Evolutionary conservation across 225 moss, liverwort and hornwort genomes (phyloP).

Genomic region (Thuidium tamariscinum): DNA sequence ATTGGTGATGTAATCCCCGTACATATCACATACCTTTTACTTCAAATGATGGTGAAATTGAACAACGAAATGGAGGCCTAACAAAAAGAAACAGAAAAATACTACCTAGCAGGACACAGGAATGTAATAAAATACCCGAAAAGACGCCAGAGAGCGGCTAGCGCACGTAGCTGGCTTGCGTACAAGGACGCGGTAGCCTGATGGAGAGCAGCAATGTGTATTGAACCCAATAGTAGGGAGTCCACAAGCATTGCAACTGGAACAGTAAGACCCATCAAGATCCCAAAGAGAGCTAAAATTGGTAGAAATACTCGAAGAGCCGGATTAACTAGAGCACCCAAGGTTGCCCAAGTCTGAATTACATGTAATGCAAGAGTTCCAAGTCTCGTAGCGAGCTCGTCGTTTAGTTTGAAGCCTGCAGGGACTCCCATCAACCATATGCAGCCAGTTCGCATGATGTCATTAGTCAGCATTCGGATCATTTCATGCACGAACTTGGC

Average conservation of each 20-base stretch:
- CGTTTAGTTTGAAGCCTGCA: slow-evolving; percentile 95
- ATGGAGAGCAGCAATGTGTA: slow-evolving; percentile 81
- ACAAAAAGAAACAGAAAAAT: neutral
- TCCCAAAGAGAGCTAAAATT: slow-evolving; percentile 44
- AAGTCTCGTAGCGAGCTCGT: slow-evolving; percentile 75
- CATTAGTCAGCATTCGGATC: slow-evolving; percentile 53
- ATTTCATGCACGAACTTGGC: slow-evolving; percentile 41
- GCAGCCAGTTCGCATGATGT: slow-evolving; percentile 89
- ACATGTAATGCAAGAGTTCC: slow-evolving; percentile 88
- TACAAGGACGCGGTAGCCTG: slow-evolving; percentile 73
- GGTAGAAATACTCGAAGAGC: slow-evolving; percentile 42
- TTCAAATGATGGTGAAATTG: neutral
- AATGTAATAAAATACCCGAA: slow-evolving; percentile 41
- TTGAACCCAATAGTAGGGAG: slow-evolving; percentile 54
- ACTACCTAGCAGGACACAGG: neutral
- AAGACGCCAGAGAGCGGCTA: slow-evolving; percentile 91
- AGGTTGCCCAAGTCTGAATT: slow-evolving; percentile 95
- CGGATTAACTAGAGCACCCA: slow-evolving; percentile 55
- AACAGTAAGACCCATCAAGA: slow-evolving; percentile 72
- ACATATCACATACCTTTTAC: neutral
- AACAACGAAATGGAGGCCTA: neutral
- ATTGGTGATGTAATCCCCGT: neutral
- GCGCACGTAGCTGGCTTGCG: slow-evolving; percentile 82
- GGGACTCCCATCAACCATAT: slow-evolving; percentile 99
- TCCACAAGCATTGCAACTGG: slow-evolving; percentile 78